Base-by-base conservation (phyloP, 2,329 filamentous ascomycete genomes). In the Claviceps arundinis region DNA sequence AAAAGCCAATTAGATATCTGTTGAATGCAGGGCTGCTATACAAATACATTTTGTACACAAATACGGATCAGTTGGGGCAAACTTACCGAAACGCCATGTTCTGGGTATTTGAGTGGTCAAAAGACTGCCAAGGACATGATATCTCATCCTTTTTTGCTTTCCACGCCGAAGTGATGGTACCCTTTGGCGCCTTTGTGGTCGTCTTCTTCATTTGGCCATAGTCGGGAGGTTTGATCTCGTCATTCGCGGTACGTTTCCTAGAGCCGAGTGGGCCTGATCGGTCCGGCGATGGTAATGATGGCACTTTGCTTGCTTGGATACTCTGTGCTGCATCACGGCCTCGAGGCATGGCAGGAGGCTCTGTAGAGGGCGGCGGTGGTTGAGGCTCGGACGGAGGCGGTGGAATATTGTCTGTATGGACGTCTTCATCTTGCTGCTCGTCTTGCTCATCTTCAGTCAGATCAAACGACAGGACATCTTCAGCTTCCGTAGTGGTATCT, bases 391-490 rank as follows among this genome's bases (percentile, higher is more conserved):
- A 55, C 22, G 61, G 59, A 9, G 56, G 55, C 14, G 58, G 54
- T 11, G 59, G 59, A 6, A 38, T 37, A 45, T n/a, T 22, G 8
- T 52, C 50, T 14, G 58, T 54, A 14, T 58, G 56, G 14, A 55
- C 37, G 9, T 57, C 57, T 16, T 57, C 58, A 1, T 59, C 58
- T 5, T 71, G 70, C 13, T 57, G 70, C 13, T 57, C 58, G 1
- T 59, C 59, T 5, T 71, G 70, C 42, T 78, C 74, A 26, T 77
- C 76, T 51, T 84, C 80, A 47, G 77, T 78, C 45, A 86, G 74
- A 58, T 83, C 85, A 54, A 91, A 87, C 0, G 91, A 94, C 52
- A 98, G 95, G 63, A 96, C 97, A 58, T 98, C 91, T 53, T 86
- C 84, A 22, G 76, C 74, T 47, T 82, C 77, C 1, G 76, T 73